Conservation (phyloP, 2,329 filamentous ascomycete genomes). For the Tetracladium maxilliforme region DNA sequence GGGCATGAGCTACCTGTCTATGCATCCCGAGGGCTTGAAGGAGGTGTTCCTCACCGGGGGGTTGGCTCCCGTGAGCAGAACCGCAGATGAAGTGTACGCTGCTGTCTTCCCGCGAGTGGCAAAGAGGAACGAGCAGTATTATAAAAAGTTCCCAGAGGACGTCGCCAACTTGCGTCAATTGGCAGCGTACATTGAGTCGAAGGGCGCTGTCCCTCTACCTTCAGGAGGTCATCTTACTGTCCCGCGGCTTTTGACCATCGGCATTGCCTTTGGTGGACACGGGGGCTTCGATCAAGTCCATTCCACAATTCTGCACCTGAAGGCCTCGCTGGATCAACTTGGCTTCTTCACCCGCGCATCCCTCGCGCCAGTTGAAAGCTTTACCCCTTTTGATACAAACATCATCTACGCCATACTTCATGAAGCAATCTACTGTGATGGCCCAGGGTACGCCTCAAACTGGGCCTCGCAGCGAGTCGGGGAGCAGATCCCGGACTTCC, state of each 20-base stretch:
- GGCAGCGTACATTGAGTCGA: slow-evolving; percentile 44
- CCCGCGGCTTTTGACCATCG: slow-evolving; percentile 61
- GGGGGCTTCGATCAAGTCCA: slow-evolving; percentile 67
- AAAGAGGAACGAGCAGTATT: slow-evolving; percentile 65
- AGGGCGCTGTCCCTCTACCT: slow-evolving; percentile 47
- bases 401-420: slow-evolving; percentile 80
- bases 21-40: slow-evolving; percentile 60
- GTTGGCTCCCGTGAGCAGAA: slow-evolving; percentile 48
- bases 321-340: slow-evolving; percentile 60
- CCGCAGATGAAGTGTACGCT: slow-evolving; percentile 61
- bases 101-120: slow-evolving; percentile 53
- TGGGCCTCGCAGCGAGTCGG: slow-evolving; percentile 64
- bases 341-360: slow-evolving; percentile 62
- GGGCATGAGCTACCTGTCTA: slow-evolving; percentile 68
- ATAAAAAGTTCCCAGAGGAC: slow-evolving; percentile 76
- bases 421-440: slow-evolving; percentile 75
- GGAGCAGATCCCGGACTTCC: slow-evolving; percentile 26
- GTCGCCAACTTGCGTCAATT: slow-evolving; percentile 51
- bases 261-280: slow-evolving; percentile 65
- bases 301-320: slow-evolving; percentile 53
- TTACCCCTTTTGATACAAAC: slow-evolving; percentile 56
- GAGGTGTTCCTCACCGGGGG: slow-evolving; percentile 81
- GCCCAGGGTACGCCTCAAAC: slow-evolving; percentile 42
- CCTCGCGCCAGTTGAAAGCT: slow-evolving; percentile 51
- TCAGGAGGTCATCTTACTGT: slow-evolving; percentile 61